Percentiles rank a stretch among this genome's conserved stretches.
These are phyloP conservation scores for Syncephalastrum racemosum DNA, from an alignment of 371 early-diverging fungal species.

Conservation along the genomic window DNA sequence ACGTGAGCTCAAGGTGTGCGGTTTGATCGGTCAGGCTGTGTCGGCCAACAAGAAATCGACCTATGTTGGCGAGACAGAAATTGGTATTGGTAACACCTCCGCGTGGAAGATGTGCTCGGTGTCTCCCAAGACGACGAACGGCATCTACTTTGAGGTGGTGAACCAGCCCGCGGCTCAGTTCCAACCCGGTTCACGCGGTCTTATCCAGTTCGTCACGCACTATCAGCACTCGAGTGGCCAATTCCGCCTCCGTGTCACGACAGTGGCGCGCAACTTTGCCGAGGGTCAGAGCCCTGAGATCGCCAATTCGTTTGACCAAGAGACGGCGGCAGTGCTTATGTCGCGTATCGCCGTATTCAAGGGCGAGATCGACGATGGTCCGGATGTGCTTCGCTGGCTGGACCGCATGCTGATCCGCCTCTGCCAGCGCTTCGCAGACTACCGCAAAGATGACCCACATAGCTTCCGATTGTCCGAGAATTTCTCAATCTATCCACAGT, in stretches of 20 bases:
- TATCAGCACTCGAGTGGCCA: slow-evolving; percentile 96
- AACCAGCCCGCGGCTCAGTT: slow-evolving; percentile 80
- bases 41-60: slow-evolving; percentile 89
- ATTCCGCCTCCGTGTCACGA: slow-evolving; percentile 92
- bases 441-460: slow-evolving; percentile 93
- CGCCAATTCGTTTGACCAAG: slow-evolving; percentile 96
- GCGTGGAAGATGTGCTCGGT: slow-evolving; percentile 95
- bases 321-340: slow-evolving; percentile 98
- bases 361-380: slow-evolving; percentile 97
- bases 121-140: slow-evolving; percentile 84
- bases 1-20: slow-evolving; percentile 93
- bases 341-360: slow-evolving; percentile 98
- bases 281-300: slow-evolving; percentile 91
- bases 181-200: slow-evolving; percentile 85
- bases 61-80: slow-evolving; percentile 96
- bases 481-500: slow-evolving; percentile 99
- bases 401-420: slow-evolving; percentile 99
- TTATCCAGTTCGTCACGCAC: slow-evolving; percentile 94
- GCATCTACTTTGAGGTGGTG: slow-evolving; percentile 95
- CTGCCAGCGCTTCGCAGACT: slow-evolving; percentile 97
- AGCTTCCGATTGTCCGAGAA: slow-evolving; percentile 92
- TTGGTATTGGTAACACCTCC: slow-evolving; percentile 94
- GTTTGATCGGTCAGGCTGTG: slow-evolving; percentile 93
- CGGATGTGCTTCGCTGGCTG: slow-evolving; percentile 98
- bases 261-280: slow-evolving; percentile 92